Evolutionary conservation across 2,329 filamentous ascomycete species (phyloP).

Genomic region (Ascochyta viciae-villosae): DNA sequence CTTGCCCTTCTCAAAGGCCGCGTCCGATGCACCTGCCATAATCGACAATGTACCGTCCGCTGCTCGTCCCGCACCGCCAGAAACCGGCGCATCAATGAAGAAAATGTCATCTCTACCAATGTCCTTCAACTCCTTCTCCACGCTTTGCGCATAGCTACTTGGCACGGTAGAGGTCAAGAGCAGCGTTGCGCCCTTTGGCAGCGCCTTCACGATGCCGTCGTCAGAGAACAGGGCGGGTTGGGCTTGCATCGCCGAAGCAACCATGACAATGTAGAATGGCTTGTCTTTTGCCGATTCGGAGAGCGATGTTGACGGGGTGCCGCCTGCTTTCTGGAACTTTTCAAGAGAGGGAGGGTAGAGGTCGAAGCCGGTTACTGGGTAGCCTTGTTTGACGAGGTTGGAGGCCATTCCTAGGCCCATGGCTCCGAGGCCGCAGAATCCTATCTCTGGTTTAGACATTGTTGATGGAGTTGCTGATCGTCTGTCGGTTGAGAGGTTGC

Average conservation of each 20-base stretch:
- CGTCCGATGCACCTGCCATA: constrained; percentile 70
- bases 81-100: constrained; percentile 76
- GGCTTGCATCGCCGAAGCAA: constrained; percentile 74
- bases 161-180: constrained; percentile 76
- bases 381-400: constrained; percentile 72
- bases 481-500: background rate
- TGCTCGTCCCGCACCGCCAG: constrained; percentile 72
- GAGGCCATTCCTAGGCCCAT: constrained; percentile 86
- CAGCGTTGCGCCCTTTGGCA: constrained; percentile 66
- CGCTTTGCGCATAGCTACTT: constrained; percentile 67
- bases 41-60: constrained; percentile 77
- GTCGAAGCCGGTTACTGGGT: constrained; percentile 74
- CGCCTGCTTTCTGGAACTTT: constrained; percentile 69
- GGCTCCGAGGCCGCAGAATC: constrained; percentile 78
- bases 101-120: constrained; percentile 67
- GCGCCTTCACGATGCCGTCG: constrained; percentile 56
- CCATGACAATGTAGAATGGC: constrained; percentile 74
- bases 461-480: background rate
- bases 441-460: constrained; percentile 58
- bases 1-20: constrained; percentile 63
- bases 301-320: constrained; percentile 65
- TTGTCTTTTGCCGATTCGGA: constrained; percentile 67
- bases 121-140: constrained; percentile 63
- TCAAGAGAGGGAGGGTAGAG: constrained; percentile 72
- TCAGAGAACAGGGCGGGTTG: constrained; percentile 69